These are phyloP conservation scores for carrot (Daucus carota) DNA, from an alignment of 129 eudicot genomes.

Conservation along the genomic window DH1_v3.0 NC_030381.2:41583501-41584000, in stretches of 20 bases:
- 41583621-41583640: not conserved
- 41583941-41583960: not conserved
- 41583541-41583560: too few relatives aligned
- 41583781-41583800: not conserved
- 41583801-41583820: not conserved
- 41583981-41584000: conserved; percentile 70
- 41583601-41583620: not conserved
- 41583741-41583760: not conserved
- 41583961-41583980: conserved; percentile 11
- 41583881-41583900: conserved; percentile 2
- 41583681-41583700: not conserved
- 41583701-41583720: not conserved
- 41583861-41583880: not conserved
- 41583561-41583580: too few relatives aligned
- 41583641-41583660: not conserved
- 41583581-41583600: not conserved
- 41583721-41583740: not conserved
- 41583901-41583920: not conserved
- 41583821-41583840: not conserved
- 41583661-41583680: not conserved
- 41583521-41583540: too few relatives aligned
- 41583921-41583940: not conserved
- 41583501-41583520: too few relatives aligned
- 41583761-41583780: not conserved
- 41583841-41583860: not conserved